Conservation (phyloP, 352 stramenopile genomes). For the Phytophthora boehmeriae region DNA sequence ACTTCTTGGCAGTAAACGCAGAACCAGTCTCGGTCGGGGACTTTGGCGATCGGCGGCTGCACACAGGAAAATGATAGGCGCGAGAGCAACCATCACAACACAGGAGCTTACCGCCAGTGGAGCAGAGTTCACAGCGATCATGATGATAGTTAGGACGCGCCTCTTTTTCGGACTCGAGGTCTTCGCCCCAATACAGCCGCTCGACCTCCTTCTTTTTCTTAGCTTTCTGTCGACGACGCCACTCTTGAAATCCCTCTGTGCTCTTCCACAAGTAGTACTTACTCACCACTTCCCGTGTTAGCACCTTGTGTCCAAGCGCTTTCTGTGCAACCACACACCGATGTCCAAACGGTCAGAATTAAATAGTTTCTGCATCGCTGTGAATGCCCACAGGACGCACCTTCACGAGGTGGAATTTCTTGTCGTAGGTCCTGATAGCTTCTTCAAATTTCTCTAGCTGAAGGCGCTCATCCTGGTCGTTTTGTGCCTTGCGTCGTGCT, state of each 20-base stretch:
- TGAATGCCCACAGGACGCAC: constrained; percentile 31
- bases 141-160: constrained; percentile 60
- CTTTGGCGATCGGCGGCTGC: constrained; percentile 60
- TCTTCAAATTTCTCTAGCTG: constrained; percentile 46
- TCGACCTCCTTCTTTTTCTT: constrained; percentile 58
- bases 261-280: constrained; percentile 79
- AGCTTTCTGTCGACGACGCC: constrained; percentile 41
- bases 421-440: constrained; percentile 51
- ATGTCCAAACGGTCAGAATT: no score
- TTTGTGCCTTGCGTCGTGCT: constrained; percentile 24
- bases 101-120: constrained; percentile 63
- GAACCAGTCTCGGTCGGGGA: constrained; percentile 67
- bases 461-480: constrained; percentile 34
- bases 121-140: constrained; percentile 67
- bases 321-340: constrained; percentile 32
- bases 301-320: constrained; percentile 40
- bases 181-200: constrained; percentile 44
- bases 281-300: constrained; percentile 54
- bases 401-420: constrained; percentile 68
- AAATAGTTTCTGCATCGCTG: no score
- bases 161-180: constrained; percentile 34
- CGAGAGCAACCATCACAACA: constrained; percentile 75
- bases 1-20: constrained; percentile 44
- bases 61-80: constrained; percentile 79
- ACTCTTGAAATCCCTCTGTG: constrained; percentile 54